These are phyloP conservation scores for Rhizophora apiculata DNA, from an alignment of 345 rosid species.

Conservation along the genomic window DNA sequence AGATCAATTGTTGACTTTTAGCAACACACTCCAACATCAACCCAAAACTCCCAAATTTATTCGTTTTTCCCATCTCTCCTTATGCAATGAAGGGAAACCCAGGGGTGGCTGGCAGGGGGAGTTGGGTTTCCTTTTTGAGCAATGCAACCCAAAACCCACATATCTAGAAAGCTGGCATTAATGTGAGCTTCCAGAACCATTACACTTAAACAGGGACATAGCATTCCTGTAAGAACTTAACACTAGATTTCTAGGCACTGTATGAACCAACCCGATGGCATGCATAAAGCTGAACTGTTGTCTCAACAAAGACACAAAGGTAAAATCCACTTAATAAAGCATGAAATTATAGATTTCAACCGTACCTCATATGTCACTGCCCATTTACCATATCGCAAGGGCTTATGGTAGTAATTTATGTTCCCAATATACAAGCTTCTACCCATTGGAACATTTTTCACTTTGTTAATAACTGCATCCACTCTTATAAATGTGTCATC, in stretches of 20 bases:
- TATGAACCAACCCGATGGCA: too few species aligned
- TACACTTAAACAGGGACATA: neutral
- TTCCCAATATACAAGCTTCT: constrained; percentile 81
- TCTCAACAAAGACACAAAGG: neutral
- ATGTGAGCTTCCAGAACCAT: neutral
- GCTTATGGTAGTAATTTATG: constrained; percentile 82
- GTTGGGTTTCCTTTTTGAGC: too few species aligned
- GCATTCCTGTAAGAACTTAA: neutral
- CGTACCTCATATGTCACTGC: constrained; percentile 89
- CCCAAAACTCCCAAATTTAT: too few species aligned
- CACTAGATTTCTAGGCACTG: neutral
- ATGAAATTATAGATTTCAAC: neutral
- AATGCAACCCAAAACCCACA: neutral
- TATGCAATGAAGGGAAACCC: too few species aligned
- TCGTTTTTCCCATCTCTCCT: too few species aligned
- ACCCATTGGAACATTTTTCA: constrained; percentile 49
- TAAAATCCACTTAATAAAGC: neutral
- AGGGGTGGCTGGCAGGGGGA: too few species aligned
- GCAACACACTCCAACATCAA: too few species aligned
- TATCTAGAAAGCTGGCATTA: neutral
- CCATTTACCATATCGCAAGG: constrained; percentile 93
- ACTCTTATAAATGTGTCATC: constrained; percentile 90
- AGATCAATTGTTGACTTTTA: too few species aligned
- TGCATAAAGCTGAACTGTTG: too few species aligned
- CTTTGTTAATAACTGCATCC: constrained; percentile 65